Conservation (phyloP, 345 rosid genomes). For the Pistacia vera region DNA sequence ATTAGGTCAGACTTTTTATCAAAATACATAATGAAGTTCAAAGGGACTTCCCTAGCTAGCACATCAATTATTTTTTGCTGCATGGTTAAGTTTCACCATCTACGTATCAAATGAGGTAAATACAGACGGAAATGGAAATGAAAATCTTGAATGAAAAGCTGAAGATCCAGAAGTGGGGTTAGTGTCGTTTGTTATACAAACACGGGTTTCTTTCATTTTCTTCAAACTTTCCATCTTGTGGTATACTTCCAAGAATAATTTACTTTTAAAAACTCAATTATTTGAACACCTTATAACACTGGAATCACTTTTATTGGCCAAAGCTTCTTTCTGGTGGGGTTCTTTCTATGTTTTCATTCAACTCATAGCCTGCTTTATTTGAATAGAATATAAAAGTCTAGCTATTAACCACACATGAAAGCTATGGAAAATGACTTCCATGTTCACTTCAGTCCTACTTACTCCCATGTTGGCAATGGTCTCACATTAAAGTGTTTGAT, state of each 20-base stretch:
- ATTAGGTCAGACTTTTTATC: too few relatives aligned
- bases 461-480: not conserved
- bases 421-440: conserved; percentile 11
- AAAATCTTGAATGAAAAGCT: conserved; percentile 16
- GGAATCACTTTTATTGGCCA: conserved; percentile 1
- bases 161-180: conserved; percentile 18
- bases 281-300: conserved; percentile 1
- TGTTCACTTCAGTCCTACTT: not conserved
- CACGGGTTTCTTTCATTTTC: conserved; percentile 17
- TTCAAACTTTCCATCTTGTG: not conserved
- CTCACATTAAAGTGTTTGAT: not conserved
- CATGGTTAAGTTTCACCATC: conserved; percentile 10
- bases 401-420: not conserved
- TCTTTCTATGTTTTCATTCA: not conserved
- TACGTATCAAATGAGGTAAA: not conserved
- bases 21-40: not conserved
- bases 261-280: conserved; percentile 23
- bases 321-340: conserved; percentile 3
- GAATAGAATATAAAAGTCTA: not conserved
- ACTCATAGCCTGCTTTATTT: not conserved
- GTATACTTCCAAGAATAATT: conserved; percentile 1
- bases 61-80: not conserved
- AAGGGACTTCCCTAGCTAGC: not conserved
- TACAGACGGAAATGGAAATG: not conserved
- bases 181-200: conserved; percentile 17